These are phyloP conservation scores for Evansstolkia leycettana DNA, from an alignment of 495 filamentous ascomycete species.

Conservation along the genomic window DNA sequence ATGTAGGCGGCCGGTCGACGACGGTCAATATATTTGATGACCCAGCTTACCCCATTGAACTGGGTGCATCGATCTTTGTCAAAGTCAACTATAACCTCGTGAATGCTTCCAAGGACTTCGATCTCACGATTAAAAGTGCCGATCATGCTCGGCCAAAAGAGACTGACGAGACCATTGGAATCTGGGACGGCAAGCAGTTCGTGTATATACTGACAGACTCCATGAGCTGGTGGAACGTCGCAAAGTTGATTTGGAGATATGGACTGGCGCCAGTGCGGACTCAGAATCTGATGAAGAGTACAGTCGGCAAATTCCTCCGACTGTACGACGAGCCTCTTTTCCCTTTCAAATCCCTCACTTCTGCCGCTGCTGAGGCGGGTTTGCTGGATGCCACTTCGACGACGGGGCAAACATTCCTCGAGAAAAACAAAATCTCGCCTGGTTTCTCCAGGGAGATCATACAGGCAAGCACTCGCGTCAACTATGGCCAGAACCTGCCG, in stretches of 20 bases:
- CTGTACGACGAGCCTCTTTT: constrained; percentile 76
- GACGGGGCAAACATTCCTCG: constrained; percentile 61
- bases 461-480: constrained; percentile 86
- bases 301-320: constrained; percentile 60
- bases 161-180: constrained; percentile 43
- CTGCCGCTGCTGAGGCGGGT: constrained; percentile 50
- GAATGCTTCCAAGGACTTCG: constrained; percentile 60
- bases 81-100: constrained; percentile 72
- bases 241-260: constrained; percentile 75
- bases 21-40: constrained; percentile 74
- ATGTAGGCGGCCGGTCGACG: constrained; percentile 79
- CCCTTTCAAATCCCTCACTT: constrained; percentile 66
- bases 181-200: constrained; percentile 76
- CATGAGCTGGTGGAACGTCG: constrained; percentile 65
- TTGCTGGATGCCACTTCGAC: constrained; percentile 49
- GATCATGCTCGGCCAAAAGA: constrained; percentile 23
- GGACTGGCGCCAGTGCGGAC: constrained; percentile 66
- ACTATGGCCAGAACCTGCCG: constrained; percentile 82
- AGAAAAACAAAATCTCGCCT: constrained; percentile 50
- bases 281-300: constrained; percentile 56
- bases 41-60: constrained; percentile 59
- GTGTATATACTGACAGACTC: constrained; percentile 50
- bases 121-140: constrained; percentile 37
- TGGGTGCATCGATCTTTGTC: constrained; percentile 91
- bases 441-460: constrained; percentile 72